Conservation (phyloP, 768 basidiomycete species). For the Fistulinella prunicolor region DNA sequence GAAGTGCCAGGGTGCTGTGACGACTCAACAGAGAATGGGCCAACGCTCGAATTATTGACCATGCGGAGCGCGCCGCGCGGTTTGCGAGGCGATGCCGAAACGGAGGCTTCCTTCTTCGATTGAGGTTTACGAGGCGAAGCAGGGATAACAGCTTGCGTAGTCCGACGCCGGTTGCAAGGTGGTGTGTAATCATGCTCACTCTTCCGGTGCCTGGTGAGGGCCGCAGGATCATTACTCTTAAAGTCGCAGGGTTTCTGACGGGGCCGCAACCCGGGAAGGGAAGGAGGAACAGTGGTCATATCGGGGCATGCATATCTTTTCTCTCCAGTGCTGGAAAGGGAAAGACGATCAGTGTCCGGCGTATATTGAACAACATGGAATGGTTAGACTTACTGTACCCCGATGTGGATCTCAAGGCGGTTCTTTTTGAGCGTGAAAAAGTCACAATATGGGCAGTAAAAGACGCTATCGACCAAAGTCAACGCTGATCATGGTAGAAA, state of each 20-base stretch:
- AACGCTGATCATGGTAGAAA: neutral
- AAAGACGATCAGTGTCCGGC: neutral
- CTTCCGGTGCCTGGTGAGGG: slow-evolving; percentile 27
- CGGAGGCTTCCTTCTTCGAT: neutral
- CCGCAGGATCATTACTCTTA: slow-evolving; percentile 25
- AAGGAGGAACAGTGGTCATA: neutral
- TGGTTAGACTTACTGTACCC: slow-evolving; percentile 15
- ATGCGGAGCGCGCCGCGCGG: neutral
- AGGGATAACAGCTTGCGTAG: neutral
- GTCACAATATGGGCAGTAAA: slow-evolving; percentile 16
- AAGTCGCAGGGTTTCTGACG: slow-evolving; percentile 13
- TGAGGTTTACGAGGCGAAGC: neutral
- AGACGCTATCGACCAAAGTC: slow-evolving; percentile 8
- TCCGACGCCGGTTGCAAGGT: slow-evolving; percentile 1
- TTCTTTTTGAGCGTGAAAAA: slow-evolving; percentile 22
- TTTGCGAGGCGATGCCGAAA: neutral
- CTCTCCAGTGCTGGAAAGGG: slow-evolving; percentile 23
- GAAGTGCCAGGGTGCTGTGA: neutral
- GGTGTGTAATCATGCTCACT: slow-evolving; percentile 21
- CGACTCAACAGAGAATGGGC: neutral
- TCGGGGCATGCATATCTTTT: slow-evolving; percentile 17
- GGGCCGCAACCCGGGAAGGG: no score
- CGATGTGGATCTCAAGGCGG: slow-evolving; percentile 18
- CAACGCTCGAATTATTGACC: neutral
- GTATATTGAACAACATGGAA: neutral